phyloP scores from a whole-genome alignment of 2,329 filamentous ascomycete species.

The Clonostachys chloroleuca region DNA sequence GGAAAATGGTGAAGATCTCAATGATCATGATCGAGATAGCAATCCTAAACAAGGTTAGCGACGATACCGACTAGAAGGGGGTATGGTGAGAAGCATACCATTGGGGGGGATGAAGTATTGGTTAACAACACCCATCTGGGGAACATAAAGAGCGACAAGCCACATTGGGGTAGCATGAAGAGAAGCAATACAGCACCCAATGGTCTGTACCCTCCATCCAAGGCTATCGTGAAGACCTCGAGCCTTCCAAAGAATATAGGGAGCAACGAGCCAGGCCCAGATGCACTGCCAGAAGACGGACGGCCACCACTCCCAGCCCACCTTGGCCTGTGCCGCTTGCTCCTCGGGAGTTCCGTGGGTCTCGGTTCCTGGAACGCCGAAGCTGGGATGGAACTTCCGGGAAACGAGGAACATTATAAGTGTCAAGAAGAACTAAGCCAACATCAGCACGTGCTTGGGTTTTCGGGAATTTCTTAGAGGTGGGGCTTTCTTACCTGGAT shows the following conservation, averaged over 20 bases:
- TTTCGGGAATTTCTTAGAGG: neutral
- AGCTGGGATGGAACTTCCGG: constrained; percentile 58
- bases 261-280: constrained; percentile 49
- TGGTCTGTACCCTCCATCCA: constrained; percentile 60
- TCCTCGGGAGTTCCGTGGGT: constrained; percentile 50
- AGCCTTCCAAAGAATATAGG: constrained; percentile 54
- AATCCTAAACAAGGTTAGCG: constrained; percentile 14
- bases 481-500: constrained; percentile 41
- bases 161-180: constrained; percentile 64
- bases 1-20: constrained; percentile 57
- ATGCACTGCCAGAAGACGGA: constrained; percentile 58
- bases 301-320: constrained; percentile 67
- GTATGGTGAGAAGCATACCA: constrained; percentile 41
- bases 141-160: constrained; percentile 54
- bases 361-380: constrained; percentile 58
- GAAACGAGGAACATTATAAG: constrained; percentile 59
- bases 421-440: constrained; percentile 48
- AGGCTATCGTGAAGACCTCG: constrained; percentile 59
- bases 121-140: constrained; percentile 47
- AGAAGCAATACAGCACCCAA: constrained; percentile 39
- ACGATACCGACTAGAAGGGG: neutral
- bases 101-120: constrained; percentile 54
- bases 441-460: neutral
- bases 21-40: constrained; percentile 53
- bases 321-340: constrained; percentile 32